A percentile compares a stretch with the other conserved stretches of the same genome.
Evolutionary conservation across 2,329 filamentous ascomycete genomes (phyloP).

Genomic region (Cytospora piceicola): DNA sequence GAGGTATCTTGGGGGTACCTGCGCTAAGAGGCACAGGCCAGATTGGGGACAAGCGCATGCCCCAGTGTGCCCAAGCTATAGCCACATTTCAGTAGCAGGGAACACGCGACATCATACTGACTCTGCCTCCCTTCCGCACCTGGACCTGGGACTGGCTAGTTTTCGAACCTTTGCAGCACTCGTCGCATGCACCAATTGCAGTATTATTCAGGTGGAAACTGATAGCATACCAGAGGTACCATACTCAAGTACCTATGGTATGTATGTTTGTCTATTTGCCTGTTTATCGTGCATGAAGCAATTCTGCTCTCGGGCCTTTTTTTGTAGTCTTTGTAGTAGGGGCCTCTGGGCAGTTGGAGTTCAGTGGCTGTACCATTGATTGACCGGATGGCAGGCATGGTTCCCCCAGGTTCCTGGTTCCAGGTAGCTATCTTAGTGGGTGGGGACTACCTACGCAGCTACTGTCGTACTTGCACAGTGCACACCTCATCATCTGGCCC

Average conservation of each 20-base stretch:
- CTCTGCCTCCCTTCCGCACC: not conserved
- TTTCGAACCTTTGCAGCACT: no score
- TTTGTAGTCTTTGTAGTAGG: not conserved
- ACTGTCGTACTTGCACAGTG: not conserved
- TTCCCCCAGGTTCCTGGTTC: not conserved
- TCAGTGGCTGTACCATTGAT: not conserved
- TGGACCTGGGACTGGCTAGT: not conserved
- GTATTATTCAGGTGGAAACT: not conserved
- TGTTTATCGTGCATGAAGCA: not conserved
- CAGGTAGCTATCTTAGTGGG: not conserved
- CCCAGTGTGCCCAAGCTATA: not conserved
- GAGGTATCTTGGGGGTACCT: not conserved
- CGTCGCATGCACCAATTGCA: not conserved
- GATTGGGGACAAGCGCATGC: not conserved
- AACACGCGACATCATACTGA: not conserved
- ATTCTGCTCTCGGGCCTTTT: no score
- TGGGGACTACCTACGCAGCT: not conserved
- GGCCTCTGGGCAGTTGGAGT: not conserved
- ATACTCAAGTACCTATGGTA: not conserved
- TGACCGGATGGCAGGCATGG: not conserved
- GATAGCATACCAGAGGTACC: not conserved
- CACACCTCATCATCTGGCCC: not conserved
- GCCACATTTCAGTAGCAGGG: not conserved
- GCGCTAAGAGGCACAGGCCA: not conserved
- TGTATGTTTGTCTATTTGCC: no score